Base-by-base conservation (phyloP, 768 basidiomycete genomes). In the Boletus reticuloceps region DNA sequence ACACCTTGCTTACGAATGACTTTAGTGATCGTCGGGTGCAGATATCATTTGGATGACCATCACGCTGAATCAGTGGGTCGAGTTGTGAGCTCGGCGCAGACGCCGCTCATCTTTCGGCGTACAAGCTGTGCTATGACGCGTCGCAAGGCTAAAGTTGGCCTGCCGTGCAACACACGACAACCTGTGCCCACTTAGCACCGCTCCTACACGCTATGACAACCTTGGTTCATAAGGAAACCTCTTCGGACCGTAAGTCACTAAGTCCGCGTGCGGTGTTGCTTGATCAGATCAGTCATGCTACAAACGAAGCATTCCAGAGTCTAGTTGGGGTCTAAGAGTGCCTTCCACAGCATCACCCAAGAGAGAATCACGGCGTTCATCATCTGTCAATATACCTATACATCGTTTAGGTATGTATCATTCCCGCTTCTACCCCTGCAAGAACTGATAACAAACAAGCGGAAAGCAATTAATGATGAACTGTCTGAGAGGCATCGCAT, bases 171-270 rank as follows among this genome's bases (percentile, higher is more conserved):
- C 13, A 12, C 7, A 48, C 12, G 45, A 55, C 19, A 43, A 46
- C 17, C 34, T 13, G 34, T 11, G 12, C 54, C 56, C 16, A 39
- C 41, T n/a, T 53, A 65, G 55, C 60, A n/a, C 64, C 63, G 51
- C 60, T 41, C 36, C 13, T 7, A 29, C 43, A 27, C 17, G 38
- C 19, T 17, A 41, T 59, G 52, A 46, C 51, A 46, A 56, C 38
- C 52, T 39, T 45, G 50, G 52, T 41, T 39, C 11, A 19, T 47
- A 36, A 17, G 11, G 34, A 45, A 45, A n/a, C 34, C 31, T 36
- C 25, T 44, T 56, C 44, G 32, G 54, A 6, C 17, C 14, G 10
- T 22, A 29, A 41, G 39, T 25, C 39, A 47, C 47, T 51, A 51
- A 54, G 51, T 52, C 63, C 62, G 63, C 17, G 31, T 53, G 54